Percentiles rank a stretch among this genome's conserved stretches.
Evolutionary conservation across 345 rosid species (phyloP).

Genomic region (Zanthoxylum bungeanum): DNA sequence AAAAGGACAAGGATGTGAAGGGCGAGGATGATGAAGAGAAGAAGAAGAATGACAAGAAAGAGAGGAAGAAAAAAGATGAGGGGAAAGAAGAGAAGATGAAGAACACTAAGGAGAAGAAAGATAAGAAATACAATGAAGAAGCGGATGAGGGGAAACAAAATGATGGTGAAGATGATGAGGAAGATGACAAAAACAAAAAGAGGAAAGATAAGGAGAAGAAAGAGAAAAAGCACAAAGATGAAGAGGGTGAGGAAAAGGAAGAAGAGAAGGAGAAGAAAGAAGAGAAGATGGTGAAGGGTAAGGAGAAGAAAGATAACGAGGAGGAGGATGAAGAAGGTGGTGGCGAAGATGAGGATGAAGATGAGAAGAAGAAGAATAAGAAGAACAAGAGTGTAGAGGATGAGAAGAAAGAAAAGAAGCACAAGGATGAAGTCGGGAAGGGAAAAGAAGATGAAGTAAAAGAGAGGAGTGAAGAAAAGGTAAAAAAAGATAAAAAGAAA

Average conservation of each 20-base stretch:
- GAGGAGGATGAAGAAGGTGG: not conserved
- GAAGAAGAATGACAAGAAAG: not conserved
- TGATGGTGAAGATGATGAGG: not conserved
- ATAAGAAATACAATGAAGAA: not conserved
- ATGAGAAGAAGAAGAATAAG: not conserved
- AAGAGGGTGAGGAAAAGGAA: not conserved
- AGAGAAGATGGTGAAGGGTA: not conserved
- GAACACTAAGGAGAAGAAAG: not conserved
- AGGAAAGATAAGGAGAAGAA: not conserved
- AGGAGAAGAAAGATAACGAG: constrained; percentile 6
- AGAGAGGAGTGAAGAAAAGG: not conserved
- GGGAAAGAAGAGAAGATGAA: not conserved
- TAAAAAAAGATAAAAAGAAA: not conserved
- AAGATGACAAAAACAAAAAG: not conserved
- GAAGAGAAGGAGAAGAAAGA: constrained; percentile 9
- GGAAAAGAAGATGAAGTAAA: constrained; percentile 9
- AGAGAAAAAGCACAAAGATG: not conserved
- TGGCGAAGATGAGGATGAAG: constrained; percentile 5
- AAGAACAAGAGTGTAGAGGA: not conserved
- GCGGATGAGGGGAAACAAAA: not conserved
- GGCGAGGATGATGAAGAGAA: not conserved
- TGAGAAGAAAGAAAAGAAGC: not conserved
- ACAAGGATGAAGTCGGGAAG: constrained; percentile 1
- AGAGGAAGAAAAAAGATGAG: not conserved
- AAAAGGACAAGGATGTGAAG: not conserved